phyloP scores from a whole-genome alignment of 768 basidiomycete genomes.

The Lentinula edodes region DNA sequence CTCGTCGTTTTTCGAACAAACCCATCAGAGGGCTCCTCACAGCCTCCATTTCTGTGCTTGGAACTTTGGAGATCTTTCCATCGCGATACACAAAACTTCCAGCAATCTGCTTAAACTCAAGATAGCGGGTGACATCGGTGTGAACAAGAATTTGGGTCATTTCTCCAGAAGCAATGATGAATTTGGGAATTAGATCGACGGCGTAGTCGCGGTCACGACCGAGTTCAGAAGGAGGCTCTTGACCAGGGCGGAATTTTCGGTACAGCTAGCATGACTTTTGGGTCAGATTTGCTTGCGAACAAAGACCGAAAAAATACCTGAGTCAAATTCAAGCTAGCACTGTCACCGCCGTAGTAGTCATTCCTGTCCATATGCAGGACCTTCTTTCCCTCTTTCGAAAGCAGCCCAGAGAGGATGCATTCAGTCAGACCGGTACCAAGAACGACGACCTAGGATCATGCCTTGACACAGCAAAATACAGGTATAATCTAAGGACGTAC shows the following conservation, averaged over 20 bases:
- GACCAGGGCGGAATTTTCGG: constrained; percentile 85
- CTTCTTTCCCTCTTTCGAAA: constrained; percentile 99
- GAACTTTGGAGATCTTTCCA: constrained; percentile 95
- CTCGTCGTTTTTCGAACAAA: constrained; percentile 96
- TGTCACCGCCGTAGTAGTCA: constrained; percentile 98
- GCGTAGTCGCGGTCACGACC: constrained; percentile 98
- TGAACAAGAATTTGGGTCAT: constrained; percentile 97
- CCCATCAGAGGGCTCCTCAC: constrained; percentile 95
- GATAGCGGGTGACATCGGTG: constrained; percentile 96
- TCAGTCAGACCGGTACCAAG: constrained; percentile 97
- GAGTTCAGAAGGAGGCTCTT: constrained; percentile 73
- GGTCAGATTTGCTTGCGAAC: neutral
- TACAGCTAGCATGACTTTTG: constrained; percentile 59
- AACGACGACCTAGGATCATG: constrained; percentile 63
- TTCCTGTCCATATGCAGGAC: constrained; percentile 99
- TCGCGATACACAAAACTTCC: constrained; percentile 98
- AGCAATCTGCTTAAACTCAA: constrained; percentile 99
- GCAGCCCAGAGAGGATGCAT: constrained; percentile 94
- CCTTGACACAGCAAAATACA: constrained; percentile 3
- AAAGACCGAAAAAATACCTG: constrained; percentile 54
- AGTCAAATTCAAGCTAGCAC: constrained; percentile 93
- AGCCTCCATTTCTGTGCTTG: constrained; percentile 96
- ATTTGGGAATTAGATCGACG: constrained; percentile 97
- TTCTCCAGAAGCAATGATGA: constrained; percentile 97
- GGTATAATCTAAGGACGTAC: constrained; percentile 31